These are phyloP conservation scores for Citeromyces hawaiiensis DNA, from an alignment of 1,139 yeast genomes.

Conservation along the genomic window DNA sequence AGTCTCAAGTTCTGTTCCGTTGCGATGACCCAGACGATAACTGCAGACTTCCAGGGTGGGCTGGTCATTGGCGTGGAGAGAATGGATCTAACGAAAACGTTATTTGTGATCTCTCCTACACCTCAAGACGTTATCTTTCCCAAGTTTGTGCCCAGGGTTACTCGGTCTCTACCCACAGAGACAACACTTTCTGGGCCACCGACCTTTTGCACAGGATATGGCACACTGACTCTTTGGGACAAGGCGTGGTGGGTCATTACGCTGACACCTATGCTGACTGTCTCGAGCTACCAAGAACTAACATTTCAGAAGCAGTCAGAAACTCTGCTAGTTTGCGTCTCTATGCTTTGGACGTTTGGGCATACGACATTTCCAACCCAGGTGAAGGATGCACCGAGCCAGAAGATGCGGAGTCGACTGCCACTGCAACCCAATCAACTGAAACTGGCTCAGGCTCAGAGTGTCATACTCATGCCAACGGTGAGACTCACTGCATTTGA, in stretches of 20 bases:
- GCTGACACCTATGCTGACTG: constrained; percentile 15
- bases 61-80: constrained; percentile 24
- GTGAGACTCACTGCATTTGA: constrained; percentile 1
- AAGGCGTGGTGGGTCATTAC: constrained; percentile 12
- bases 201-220: constrained; percentile 16
- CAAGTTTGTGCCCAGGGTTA: constrained; percentile 15
- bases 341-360: constrained; percentile 1
- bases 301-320: neutral
- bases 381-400: constrained; percentile 1
- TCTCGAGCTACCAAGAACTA: constrained; percentile 8
- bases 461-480: constrained; percentile 1
- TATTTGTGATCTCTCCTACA: constrained; percentile 11
- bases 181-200: constrained; percentile 11
- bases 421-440: neutral
- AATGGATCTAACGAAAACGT: constrained; percentile 19
- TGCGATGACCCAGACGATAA: constrained; percentile 23
- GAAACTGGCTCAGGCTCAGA: neutral
- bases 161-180: constrained; percentile 3
- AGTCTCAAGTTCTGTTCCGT: constrained; percentile 13
- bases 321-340: neutral
- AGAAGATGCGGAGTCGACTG: neutral
- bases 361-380: constrained; percentile 1
- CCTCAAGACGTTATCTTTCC: constrained; percentile 9
- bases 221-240: constrained; percentile 15
- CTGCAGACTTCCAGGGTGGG: constrained; percentile 20